phyloP scores from a whole-genome alignment of 306 rosid genomes.

The Geum urbanum region DNA sequence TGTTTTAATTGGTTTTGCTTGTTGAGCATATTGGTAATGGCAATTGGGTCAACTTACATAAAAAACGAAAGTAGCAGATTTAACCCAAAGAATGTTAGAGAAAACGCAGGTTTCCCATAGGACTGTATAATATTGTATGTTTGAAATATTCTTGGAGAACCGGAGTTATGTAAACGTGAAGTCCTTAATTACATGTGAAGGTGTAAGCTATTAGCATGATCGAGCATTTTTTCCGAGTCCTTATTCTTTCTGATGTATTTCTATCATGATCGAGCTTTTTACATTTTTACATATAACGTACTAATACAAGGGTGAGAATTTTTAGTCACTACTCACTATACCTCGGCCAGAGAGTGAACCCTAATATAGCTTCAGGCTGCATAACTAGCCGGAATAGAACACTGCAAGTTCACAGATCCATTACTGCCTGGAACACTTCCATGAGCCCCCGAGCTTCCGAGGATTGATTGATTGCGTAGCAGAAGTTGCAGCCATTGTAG shows the following conservation, averaged over 20 bases:
- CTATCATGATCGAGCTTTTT: no score
- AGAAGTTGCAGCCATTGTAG: not conserved
- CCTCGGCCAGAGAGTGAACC: not conserved
- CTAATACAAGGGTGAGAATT: no score
- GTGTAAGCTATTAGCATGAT: no score
- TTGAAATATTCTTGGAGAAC: not conserved
- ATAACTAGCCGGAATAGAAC: not conserved
- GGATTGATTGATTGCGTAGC: not conserved
- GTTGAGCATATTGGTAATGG: not conserved
- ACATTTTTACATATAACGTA: no score
- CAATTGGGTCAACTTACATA: not conserved
- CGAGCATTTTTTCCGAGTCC: no score
- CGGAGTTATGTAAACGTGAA: not conserved
- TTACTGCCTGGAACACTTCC: slow-evolving; percentile 1
- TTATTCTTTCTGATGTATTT: no score
- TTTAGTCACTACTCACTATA: not conserved
- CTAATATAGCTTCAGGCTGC: not conserved
- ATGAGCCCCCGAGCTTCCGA: not conserved
- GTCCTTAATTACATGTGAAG: not conserved
- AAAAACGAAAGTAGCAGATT: not conserved
- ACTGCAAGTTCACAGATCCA: not conserved
- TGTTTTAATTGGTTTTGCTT: not conserved
- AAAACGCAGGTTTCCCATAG: not conserved
- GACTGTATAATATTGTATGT: not conserved
- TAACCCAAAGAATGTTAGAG: not conserved